Conservation (phyloP, 768 basidiomycete genomes). For the Naganishia friedmannii region DNA sequence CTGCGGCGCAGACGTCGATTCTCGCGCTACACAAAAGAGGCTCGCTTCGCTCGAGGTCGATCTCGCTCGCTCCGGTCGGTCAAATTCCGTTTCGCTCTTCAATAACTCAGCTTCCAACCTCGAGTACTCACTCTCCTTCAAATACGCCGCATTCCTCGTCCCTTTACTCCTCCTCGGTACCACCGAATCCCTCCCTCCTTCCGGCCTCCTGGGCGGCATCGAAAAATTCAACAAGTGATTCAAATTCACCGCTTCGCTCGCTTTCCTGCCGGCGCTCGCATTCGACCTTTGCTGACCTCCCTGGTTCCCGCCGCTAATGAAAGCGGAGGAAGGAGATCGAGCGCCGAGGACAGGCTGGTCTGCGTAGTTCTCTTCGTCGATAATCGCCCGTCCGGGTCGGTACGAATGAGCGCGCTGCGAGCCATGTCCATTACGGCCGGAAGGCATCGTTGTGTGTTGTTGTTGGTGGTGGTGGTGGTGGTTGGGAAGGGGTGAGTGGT, state of each 20-base stretch:
- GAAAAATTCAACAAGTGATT: conserved; percentile 32
- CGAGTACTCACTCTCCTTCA: conserved; percentile 28
- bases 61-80: no score
- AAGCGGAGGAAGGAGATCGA: neutral
- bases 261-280: conserved; percentile 13
- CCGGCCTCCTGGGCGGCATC: conserved; percentile 23
- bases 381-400: conserved; percentile 11
- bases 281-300: neutral
- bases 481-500: neutral
- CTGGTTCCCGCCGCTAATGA: no score
- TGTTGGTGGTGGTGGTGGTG: neutral
- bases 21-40: no score
- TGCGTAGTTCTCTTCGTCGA: conserved; percentile 16
- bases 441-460: neutral
- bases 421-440: neutral
- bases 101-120: no score
- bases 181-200: neutral
- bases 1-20: no score
- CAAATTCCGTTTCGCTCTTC: no score
- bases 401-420: neutral
- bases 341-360: conserved; percentile 2
- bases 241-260: conserved; percentile 20
- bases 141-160: conserved; percentile 16
- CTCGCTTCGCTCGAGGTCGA: no score
- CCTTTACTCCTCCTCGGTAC: conserved; percentile 28